These are phyloP conservation scores for Colletotrichum liaoningense DNA, from an alignment of 2,329 filamentous ascomycete species.

Conservation along the genomic window DNA sequence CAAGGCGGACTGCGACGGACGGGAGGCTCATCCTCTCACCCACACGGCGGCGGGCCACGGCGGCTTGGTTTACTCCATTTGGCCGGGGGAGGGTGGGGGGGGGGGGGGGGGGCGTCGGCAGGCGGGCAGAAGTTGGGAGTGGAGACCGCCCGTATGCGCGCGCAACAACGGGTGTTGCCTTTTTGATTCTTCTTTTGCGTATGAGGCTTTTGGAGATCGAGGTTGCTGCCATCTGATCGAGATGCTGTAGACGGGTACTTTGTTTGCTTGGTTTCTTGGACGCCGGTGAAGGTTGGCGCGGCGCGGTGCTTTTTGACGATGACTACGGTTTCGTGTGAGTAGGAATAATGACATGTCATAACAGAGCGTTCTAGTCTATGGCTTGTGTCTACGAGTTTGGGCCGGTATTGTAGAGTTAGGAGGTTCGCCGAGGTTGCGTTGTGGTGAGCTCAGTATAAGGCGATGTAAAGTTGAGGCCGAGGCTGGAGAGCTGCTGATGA, in stretches of 20 bases:
- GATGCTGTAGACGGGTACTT: not conserved
- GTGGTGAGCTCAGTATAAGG: not conserved
- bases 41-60: not conserved
- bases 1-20: not conserved
- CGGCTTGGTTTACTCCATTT: not conserved
- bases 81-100: not conserved
- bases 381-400: not conserved
- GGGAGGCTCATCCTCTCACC: not conserved
- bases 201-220: not conserved
- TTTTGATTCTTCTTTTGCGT: not conserved
- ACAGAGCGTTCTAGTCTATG: too few species aligned
- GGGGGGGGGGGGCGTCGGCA: not conserved
- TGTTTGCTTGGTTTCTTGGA: too few species aligned
- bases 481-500: not conserved
- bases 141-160: not conserved
- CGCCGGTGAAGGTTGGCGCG: not conserved
- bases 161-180: not conserved
- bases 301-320: not conserved
- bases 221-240: conserved; percentile 9
- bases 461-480: not conserved
- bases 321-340: not conserved
- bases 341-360: not conserved
- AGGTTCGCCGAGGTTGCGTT: not conserved
- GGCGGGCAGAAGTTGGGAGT: not conserved
- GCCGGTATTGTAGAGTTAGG: not conserved